Conservation (phyloP, 345 rosid genomes). For the Eucalyptus pauciflora region DNA sequence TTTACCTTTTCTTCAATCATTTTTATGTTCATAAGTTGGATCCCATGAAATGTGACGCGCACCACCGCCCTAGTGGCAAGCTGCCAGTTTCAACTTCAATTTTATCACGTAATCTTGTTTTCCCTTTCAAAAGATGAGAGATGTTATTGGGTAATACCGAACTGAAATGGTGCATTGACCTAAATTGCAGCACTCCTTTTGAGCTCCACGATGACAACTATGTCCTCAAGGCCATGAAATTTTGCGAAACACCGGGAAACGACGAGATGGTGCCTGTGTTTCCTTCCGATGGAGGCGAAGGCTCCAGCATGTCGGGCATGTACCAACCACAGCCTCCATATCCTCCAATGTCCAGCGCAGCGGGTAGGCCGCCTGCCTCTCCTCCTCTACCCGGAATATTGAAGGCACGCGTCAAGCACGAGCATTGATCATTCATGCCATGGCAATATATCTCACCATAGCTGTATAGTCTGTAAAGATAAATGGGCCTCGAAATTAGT, state of each 20-base stretch:
- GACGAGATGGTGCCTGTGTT: constrained; percentile 21
- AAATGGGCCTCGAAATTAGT: background rate
- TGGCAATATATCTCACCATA: background rate
- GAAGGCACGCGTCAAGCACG: constrained; percentile 65
- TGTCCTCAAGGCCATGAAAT: constrained; percentile 93
- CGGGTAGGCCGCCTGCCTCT: constrained; percentile 45
- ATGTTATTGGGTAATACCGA: background rate
- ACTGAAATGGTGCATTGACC: background rate
- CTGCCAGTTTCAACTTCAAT: background rate
- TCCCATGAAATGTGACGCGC: background rate
- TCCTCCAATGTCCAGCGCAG: constrained; percentile 17
- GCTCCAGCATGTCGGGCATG: constrained; percentile 40
- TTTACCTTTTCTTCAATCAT: background rate
- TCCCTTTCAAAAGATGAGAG: background rate
- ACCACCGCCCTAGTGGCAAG: background rate
- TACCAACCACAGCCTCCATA: constrained; percentile 31
- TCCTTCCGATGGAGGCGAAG: constrained; percentile 30
- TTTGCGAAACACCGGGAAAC: constrained; percentile 44
- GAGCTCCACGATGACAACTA: constrained; percentile 98
- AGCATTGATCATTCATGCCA: constrained; percentile 23
- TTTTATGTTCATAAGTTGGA: background rate
- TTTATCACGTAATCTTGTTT: background rate
- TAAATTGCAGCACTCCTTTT: constrained; percentile 78
- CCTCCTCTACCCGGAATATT: constrained; percentile 55
- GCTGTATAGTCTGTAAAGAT: constrained; percentile 67